phyloP scores from a whole-genome alignment of 2,329 filamentous ascomycete species.

The Hymenotorrendiella dingleyae region DNA sequence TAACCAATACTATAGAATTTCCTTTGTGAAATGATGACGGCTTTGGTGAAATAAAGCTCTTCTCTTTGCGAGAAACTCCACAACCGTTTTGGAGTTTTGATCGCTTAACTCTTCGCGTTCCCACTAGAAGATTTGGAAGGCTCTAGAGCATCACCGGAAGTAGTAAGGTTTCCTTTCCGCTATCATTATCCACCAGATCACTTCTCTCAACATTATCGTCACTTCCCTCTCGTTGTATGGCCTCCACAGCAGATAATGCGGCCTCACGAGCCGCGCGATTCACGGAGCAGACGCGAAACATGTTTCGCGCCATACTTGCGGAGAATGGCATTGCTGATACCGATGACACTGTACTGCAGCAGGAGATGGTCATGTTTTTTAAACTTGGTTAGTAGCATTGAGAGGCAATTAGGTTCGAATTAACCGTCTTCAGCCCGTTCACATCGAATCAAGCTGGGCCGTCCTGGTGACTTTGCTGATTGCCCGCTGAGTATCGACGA shows the following conservation, averaged over 20 bases:
- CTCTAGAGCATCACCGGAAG: conserved; percentile 8
- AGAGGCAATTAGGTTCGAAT: conserved; percentile 12
- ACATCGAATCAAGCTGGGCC: conserved; percentile 13
- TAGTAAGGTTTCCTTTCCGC: conserved; percentile 1
- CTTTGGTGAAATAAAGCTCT: conserved; percentile 1
- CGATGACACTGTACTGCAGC: conserved; percentile 9
- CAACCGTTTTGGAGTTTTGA: conserved; percentile 6
- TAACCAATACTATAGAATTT: conserved; percentile 1
- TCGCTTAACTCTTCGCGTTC: conserved; percentile 9
- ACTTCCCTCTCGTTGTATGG: conserved; percentile 6
- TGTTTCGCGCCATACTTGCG: conserved; percentile 11
- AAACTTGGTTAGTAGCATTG: conserved; percentile 10
- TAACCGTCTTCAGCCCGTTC: conserved; percentile 11
- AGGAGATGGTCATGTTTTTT: conserved; percentile 12
- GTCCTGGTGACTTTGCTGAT: conserved; percentile 11
- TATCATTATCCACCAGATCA: conserved; percentile 1
- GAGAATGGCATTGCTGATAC: conserved; percentile 11
- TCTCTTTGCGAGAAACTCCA: background rate
- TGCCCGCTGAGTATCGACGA: conserved; percentile 7
- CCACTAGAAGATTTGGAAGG: conserved; percentile 4
- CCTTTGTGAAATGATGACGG: background rate
- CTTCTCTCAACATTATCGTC: conserved; percentile 4
- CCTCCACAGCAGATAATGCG: conserved; percentile 9
- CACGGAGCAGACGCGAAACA: conserved; percentile 11
- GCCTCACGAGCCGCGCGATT: conserved; percentile 11